Evolutionary conservation across 2,329 filamentous ascomycete genomes (phyloP).

Genomic region (Aspergillus eucalypticola): DNA sequence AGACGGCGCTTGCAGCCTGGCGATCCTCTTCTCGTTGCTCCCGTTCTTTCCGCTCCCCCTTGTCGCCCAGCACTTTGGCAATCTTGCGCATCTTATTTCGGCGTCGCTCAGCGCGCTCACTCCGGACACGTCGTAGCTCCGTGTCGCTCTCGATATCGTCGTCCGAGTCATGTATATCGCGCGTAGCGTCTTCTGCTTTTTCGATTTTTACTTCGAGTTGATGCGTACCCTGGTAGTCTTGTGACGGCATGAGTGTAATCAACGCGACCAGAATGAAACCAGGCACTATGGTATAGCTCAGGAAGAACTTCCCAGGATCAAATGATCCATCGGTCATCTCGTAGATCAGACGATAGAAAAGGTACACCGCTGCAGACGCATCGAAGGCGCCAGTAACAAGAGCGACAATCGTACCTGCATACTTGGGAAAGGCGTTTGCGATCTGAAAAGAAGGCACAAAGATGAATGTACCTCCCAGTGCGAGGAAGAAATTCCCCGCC

Average conservation of each 20-base stretch:
- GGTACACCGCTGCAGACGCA: conserved; percentile 75
- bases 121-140: conserved; percentile 50
- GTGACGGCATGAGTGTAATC: conserved; percentile 66
- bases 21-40: conserved; percentile 64
- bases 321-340: conserved; percentile 50
- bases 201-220: conserved; percentile 73
- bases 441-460: conserved; percentile 83
- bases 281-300: conserved; percentile 71
- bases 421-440: conserved; percentile 75
- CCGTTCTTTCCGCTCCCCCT: conserved; percentile 61
- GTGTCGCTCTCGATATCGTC: conserved; percentile 53
- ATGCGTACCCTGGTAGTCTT: conserved; percentile 76
- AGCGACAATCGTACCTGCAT: conserved; percentile 74
- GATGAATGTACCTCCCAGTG: conserved; percentile 74
- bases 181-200: conserved; percentile 38
- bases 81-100: conserved; percentile 67
- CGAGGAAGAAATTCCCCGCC: conserved; percentile 72
- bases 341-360: conserved; percentile 73
- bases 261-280: conserved; percentile 64
- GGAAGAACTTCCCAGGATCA: conserved; percentile 66
- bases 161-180: conserved; percentile 49
- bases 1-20: conserved; percentile 72
- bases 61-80: conserved; percentile 68
- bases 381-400: conserved; percentile 81
- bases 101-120: conserved; percentile 60